Percentiles rank a stretch among this genome's conserved stretches.
These are phyloP conservation scores for Nemophila menziesii DNA, from an alignment of 257 asterid genomes.

Conservation along the genomic window DNA sequence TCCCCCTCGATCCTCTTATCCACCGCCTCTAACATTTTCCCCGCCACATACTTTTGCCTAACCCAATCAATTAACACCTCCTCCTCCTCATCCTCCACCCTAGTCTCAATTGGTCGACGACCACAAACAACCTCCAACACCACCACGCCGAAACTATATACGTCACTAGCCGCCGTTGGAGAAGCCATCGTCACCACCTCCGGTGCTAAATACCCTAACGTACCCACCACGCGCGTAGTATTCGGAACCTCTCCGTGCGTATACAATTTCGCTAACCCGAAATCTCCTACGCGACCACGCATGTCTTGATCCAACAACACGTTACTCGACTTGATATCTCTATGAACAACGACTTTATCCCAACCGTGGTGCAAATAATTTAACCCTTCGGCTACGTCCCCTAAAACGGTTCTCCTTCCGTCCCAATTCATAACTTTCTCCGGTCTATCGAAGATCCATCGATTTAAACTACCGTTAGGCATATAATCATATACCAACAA, in stretches of 20 bases:
- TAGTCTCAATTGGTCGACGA: constrained; percentile 43
- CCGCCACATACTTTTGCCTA: constrained; percentile 46
- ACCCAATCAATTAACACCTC: constrained; percentile 71
- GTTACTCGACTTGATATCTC: constrained; percentile 80
- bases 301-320: constrained; percentile 55
- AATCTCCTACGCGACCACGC: constrained; percentile 76
- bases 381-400: constrained; percentile 71
- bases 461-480: constrained; percentile 74
- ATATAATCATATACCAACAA: constrained; percentile 68
- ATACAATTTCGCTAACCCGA: constrained; percentile 66
- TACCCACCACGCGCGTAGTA: constrained; percentile 79
- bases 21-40: constrained; percentile 41
- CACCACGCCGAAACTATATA: constrained; percentile 69
- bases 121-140: constrained; percentile 78
- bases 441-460: constrained; percentile 60
- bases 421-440: constrained; percentile 49
- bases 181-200: constrained; percentile 65
- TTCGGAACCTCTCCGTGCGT: constrained; percentile 66
- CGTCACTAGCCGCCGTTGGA: constrained; percentile 65
- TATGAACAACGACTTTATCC: constrained; percentile 78
- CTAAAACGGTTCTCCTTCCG: constrained; percentile 43
- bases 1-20: constrained; percentile 53
- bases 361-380: constrained; percentile 68
- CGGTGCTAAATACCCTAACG: constrained; percentile 73
- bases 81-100: constrained; percentile 46